A percentile compares a stretch with the other conserved stretches of the same genome.
phyloP scores from a whole-genome alignment of 164 flowering plant species.

The Macadamia integrifolia region DNA sequence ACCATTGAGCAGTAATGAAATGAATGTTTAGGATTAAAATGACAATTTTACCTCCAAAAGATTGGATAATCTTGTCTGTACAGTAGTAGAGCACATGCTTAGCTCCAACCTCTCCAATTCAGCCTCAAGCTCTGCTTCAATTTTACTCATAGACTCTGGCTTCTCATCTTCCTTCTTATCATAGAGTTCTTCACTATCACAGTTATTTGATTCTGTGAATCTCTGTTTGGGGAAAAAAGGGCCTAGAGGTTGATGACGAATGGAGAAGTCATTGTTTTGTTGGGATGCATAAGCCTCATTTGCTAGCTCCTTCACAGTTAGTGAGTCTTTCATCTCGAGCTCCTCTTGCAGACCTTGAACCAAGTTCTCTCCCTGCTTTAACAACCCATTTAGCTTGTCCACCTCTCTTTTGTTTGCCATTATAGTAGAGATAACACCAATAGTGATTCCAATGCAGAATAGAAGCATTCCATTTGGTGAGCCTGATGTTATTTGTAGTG shows the following conservation, averaged over 20 bases:
- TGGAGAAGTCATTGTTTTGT: conserved; percentile 24
- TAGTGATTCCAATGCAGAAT: conserved; percentile 51
- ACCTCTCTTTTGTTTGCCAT: conserved; percentile 47
- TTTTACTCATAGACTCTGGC: conserved; percentile 46
- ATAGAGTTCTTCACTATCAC: conserved; percentile 15
- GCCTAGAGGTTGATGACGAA: conserved; percentile 11
- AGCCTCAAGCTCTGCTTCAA: conserved; percentile 97
- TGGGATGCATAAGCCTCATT: conserved; percentile 38
- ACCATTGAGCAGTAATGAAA: not conserved
- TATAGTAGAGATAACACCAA: conserved; percentile 51
- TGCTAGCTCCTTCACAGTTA: conserved; percentile 67
- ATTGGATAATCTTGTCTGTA: conserved; percentile 37
- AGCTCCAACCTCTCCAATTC: conserved; percentile 83
- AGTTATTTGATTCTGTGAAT: conserved; percentile 13
- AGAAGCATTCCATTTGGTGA: conserved; percentile 31
- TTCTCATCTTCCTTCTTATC: conserved; percentile 21
- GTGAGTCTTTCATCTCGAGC: conserved; percentile 82
- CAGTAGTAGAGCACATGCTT: conserved; percentile 40
- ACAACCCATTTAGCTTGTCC: conserved; percentile 44
- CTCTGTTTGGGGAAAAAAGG: conserved; percentile 17
- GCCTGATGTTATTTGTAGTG: conserved; percentile 25
- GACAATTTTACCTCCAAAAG: conserved; percentile 47
- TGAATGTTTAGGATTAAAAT: not conserved
- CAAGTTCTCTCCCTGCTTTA: conserved; percentile 62
- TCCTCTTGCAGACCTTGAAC: conserved; percentile 89